Percentiles rank a stretch among this genome's conserved stretches.
phyloP scores from a whole-genome alignment of 1,139 yeast species.

The Hansenula lynferdii region DNA sequence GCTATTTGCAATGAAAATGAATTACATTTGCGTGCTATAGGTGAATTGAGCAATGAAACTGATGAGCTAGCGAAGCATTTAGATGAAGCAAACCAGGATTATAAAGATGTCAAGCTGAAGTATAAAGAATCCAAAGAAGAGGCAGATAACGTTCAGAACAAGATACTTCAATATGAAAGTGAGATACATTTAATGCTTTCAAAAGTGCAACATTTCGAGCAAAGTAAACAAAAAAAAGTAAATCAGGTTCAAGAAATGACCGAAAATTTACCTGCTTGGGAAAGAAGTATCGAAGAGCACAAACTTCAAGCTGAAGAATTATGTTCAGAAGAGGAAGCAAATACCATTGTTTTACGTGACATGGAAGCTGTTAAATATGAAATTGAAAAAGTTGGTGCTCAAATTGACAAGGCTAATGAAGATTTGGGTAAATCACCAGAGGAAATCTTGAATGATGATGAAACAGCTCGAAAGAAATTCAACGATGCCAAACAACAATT shows the following conservation, averaged over 20 bases:
- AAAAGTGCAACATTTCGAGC: conserved; percentile 15
- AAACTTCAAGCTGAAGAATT: conserved; percentile 30
- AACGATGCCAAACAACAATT: conserved; percentile 30
- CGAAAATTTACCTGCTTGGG: conserved; percentile 26
- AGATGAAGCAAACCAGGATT: conserved; percentile 19
- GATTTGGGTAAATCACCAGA: conserved; percentile 39
- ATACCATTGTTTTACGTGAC: conserved; percentile 22
- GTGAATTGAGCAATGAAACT: conserved; percentile 23
- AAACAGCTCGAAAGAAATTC: conserved; percentile 29
- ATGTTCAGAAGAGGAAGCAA: conserved; percentile 30
- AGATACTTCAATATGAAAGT: conserved; percentile 21
- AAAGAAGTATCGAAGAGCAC: conserved; percentile 26
- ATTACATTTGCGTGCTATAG: conserved; percentile 23
- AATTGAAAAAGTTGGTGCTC: conserved; percentile 28
- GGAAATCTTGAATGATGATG: conserved; percentile 32
- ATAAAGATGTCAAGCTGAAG: conserved; percentile 18
- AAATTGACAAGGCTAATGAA: conserved; percentile 33
- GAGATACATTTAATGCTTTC: conserved; percentile 16
- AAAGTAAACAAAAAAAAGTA: conserved; percentile 13
- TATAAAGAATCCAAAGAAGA: conserved; percentile 15
- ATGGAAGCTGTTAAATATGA: conserved; percentile 31
- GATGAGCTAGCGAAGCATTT: conserved; percentile 18
- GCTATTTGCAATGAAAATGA: conserved; percentile 23
- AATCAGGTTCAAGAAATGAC: conserved; percentile 22
- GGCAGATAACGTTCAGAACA: conserved; percentile 16